Evolutionary conservation across 495 filamentous ascomycete genomes (phyloP).

Genomic region (Achaetomiella virescens): DNA sequence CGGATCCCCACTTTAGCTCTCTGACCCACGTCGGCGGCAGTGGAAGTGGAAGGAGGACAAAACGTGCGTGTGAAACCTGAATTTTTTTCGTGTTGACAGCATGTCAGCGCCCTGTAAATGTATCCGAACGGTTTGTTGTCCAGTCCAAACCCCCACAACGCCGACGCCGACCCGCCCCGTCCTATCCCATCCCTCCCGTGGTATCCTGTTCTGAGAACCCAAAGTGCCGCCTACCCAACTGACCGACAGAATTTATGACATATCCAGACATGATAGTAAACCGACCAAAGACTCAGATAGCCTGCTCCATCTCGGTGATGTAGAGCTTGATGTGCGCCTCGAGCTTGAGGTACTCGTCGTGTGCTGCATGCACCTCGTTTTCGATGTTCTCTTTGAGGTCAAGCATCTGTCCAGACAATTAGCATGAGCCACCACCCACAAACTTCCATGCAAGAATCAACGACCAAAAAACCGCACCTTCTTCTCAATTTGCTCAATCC

Average conservation of each 20-base stretch:
- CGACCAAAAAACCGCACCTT: conserved; percentile 61
- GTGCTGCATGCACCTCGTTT: conserved; percentile 76
- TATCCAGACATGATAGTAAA: conserved; percentile 11
- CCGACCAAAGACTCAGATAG: conserved; percentile 46
- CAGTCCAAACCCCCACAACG: neutral
- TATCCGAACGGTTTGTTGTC: neutral
- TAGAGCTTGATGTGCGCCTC: conserved; percentile 95
- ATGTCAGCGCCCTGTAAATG: neutral
- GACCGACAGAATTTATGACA: conserved; percentile 13
- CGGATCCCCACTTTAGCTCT: no score
- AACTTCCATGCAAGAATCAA: neutral
- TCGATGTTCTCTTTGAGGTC: conserved; percentile 97
- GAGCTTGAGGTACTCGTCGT: conserved; percentile 92
- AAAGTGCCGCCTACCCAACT: conserved; percentile 8
- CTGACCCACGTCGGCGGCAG: no score
- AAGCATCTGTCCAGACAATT: conserved; percentile 63
- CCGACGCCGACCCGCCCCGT: conserved; percentile 12
- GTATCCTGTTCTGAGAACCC: conserved; percentile 13
- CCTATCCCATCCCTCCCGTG: conserved; percentile 21
- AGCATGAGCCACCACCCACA: conserved; percentile 20
- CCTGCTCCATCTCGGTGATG: conserved; percentile 97
- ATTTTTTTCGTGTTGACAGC: neutral
- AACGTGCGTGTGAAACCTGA: neutral
- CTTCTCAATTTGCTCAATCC: conserved; percentile 97
- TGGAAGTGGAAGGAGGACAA: neutral